Evolutionary conservation across 2,329 filamentous ascomycete species (phyloP).

Genomic region (Harringtonia aguacate): DNA sequence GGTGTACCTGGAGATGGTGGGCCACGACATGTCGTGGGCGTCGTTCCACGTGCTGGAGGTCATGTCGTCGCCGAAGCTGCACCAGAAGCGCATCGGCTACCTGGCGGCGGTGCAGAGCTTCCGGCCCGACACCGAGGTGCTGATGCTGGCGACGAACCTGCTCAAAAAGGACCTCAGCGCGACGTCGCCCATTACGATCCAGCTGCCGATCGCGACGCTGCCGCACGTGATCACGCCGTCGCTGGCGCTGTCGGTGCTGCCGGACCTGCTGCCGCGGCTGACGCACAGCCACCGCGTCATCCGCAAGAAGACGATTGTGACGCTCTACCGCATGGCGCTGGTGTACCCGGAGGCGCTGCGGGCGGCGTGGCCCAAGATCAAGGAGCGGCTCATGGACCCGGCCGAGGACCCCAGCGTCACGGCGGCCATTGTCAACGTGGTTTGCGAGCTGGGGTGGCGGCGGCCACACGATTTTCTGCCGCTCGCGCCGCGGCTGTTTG

Average conservation of each 20-base stretch:
- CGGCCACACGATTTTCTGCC: constrained; percentile 89
- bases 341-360: constrained; percentile 94
- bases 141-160: constrained; percentile 95
- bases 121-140: constrained; percentile 84
- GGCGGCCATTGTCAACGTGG: constrained; percentile 90
- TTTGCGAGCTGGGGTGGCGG: constrained; percentile 92
- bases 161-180: constrained; percentile 86
- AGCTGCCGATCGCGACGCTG: constrained; percentile 78
- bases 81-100: constrained; percentile 93
- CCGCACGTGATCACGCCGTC: constrained; percentile 91
- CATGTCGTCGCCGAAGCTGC: constrained; percentile 92
- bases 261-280: constrained; percentile 76
- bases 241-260: constrained; percentile 78
- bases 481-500: constrained; percentile 82
- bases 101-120: constrained; percentile 94
- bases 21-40: constrained; percentile 99
- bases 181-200: constrained; percentile 63
- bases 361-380: constrained; percentile 94
- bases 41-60: constrained; percentile 97
- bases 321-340: constrained; percentile 81
- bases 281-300: constrained; percentile 78
- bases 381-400: constrained; percentile 84
- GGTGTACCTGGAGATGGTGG: constrained; percentile 97
- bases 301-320: constrained; percentile 92
- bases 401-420: constrained; percentile 88